phyloP scores from a whole-genome alignment of 1,284 basidiomycete genomes.

The Cystobasidium sp. region DNA sequence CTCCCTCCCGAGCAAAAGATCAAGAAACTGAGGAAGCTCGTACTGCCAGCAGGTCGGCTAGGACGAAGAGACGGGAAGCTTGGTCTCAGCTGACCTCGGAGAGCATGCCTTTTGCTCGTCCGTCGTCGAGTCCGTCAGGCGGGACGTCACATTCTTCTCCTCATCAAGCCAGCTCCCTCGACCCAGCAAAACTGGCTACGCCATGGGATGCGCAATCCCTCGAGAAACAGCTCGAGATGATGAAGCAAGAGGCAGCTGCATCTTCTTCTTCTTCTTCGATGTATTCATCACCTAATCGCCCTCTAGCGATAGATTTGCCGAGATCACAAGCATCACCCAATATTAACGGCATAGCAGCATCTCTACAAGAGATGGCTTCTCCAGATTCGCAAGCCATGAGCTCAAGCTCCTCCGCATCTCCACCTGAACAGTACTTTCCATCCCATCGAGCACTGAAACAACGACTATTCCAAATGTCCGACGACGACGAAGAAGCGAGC shows the following conservation, averaged over 20 bases:
- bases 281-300: conserved; percentile 6
- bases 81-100: not conserved
- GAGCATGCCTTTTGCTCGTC: conserved; percentile 40
- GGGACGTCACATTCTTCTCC: not conserved
- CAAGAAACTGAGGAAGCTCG: too few relatives aligned
- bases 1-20: too few relatives aligned
- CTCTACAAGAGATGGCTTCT: not conserved
- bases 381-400: conserved; percentile 15
- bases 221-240: conserved; percentile 30
- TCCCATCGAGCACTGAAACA: conserved; percentile 34
- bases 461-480: conserved; percentile 36
- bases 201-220: conserved; percentile 29
- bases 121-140: conserved; percentile 23
- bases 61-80: not conserved
- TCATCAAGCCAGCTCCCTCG: not conserved
- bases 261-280: conserved; percentile 10
- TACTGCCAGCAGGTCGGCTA: too few relatives aligned
- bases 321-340: conserved; percentile 3
- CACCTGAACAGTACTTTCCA: conserved; percentile 1
- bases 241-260: conserved; percentile 22
- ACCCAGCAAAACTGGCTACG: conserved; percentile 25
- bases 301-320: not conserved
- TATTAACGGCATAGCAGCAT: not conserved
- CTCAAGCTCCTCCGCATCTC: conserved; percentile 2
- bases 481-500: conserved; percentile 27